Evolutionary conservation across 345 rosid genomes (phyloP).

Genomic region (Triadica sebifera): DNA sequence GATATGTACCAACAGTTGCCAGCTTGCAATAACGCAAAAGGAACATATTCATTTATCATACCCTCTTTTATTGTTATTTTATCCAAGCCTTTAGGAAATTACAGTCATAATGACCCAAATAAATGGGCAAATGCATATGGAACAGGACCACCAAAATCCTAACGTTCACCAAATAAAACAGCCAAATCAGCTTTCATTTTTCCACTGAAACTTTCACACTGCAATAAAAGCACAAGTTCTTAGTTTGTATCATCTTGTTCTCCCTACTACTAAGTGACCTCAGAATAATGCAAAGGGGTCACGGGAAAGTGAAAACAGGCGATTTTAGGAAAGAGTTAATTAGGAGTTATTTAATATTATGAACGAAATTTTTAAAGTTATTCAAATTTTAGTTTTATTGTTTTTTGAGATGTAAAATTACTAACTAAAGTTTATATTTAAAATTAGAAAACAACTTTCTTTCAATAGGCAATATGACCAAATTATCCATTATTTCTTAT

Average conservation of each 20-base stretch:
- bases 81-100: background rate
- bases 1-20: no score
- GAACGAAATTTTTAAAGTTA: no score
- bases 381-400: no score
- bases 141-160: constrained; percentile 6
- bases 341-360: no score
- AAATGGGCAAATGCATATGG: background rate
- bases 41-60: background rate
- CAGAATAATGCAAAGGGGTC: constrained; percentile 7
- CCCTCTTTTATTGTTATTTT: background rate
- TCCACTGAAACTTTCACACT: background rate
- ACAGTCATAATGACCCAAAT: background rate
- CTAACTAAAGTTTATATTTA: no score
- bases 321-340: no score
- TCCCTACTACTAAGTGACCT: background rate
- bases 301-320: background rate
- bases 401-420: no score
- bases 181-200: background rate
- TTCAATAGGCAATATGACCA: no score
- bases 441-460: no score
- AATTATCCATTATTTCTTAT: no score
- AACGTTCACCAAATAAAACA: background rate
- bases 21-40: no score
- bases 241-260: no score
- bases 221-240: background rate